Evolutionary conservation across 345 rosid species (phyloP).

Genomic region (Citrus australasica): DNA sequence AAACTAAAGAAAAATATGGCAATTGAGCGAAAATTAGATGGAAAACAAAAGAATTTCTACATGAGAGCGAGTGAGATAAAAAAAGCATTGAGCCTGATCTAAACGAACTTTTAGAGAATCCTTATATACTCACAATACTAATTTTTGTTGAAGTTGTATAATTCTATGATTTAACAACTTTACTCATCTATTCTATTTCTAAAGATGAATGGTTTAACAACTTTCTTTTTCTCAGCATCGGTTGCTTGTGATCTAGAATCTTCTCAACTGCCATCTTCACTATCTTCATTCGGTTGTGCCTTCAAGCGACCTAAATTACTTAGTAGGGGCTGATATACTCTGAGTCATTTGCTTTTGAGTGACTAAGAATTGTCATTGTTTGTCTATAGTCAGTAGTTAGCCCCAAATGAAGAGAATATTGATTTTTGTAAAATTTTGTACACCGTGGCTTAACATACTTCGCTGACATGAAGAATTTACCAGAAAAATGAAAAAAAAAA

Average conservation of each 20-base stretch:
- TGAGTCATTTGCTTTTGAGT: neutral
- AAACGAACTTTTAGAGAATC: too few species aligned
- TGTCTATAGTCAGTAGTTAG: conserved; percentile 8
- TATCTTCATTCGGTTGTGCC: neutral
- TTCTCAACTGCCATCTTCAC: neutral
- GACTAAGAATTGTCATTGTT: neutral
- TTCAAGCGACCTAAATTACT: conserved; percentile 25
- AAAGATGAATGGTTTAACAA: too few species aligned
- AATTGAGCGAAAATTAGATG: too few species aligned
- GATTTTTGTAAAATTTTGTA: neutral
- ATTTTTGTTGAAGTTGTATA: too few species aligned
- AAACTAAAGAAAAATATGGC: too few species aligned
- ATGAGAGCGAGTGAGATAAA: too few species aligned
- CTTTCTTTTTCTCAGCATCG: neutral
- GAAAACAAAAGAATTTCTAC: too few species aligned
- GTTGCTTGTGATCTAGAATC: neutral
- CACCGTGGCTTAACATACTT: neutral
- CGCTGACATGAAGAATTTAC: neutral
- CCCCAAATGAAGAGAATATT: neutral
- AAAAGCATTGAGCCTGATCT: too few species aligned
- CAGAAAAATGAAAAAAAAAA: neutral
- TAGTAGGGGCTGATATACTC: neutral
- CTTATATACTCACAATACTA: too few species aligned
- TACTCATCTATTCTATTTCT: too few species aligned
- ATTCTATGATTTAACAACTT: too few species aligned